Conservation (phyloP, 148 eudicot species). For the Rhododendron griersonianum region DNA sequence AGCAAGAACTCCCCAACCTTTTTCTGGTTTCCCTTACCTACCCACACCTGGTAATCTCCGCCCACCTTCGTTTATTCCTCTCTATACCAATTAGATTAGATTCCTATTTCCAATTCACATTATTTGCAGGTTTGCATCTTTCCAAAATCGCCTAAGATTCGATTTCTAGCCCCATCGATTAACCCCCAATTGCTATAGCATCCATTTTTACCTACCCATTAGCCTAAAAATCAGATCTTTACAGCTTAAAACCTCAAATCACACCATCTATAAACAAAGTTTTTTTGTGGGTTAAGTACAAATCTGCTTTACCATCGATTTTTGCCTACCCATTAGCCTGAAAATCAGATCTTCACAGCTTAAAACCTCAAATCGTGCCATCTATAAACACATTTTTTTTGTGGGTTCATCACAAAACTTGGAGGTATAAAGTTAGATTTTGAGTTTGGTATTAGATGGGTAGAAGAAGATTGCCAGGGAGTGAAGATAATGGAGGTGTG, state of each 20-base stretch:
- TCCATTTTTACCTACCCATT: not conserved
- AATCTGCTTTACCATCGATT: not conserved
- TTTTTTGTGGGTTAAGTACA: not conserved
- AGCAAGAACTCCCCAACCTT: not conserved
- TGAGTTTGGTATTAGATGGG: constrained; percentile 23
- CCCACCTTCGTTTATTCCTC: constrained; percentile 1
- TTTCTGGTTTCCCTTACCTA: constrained; percentile 2
- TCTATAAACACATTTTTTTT: not conserved
- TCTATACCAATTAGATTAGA: not conserved
- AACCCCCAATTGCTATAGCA: constrained; percentile 4
- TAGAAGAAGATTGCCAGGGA: constrained; percentile 16
- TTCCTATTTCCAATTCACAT: not conserved
- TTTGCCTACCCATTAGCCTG: constrained; percentile 2
- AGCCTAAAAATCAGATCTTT: not conserved
- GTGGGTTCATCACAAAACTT: not conserved
- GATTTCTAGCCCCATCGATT: not conserved
- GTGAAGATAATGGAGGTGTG: constrained; percentile 22
- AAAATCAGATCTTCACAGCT: not conserved
- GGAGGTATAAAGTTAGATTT: not conserved
- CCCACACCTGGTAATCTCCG: constrained; percentile 9
- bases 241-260: not conserved
- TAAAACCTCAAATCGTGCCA: not conserved
- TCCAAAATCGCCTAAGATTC: not conserved
- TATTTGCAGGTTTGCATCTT: not conserved
- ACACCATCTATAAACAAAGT: not conserved